Evolutionary conservation across 139 green algal species (phyloP).

Genomic region (Chlamydomonas eustigma): DNA sequence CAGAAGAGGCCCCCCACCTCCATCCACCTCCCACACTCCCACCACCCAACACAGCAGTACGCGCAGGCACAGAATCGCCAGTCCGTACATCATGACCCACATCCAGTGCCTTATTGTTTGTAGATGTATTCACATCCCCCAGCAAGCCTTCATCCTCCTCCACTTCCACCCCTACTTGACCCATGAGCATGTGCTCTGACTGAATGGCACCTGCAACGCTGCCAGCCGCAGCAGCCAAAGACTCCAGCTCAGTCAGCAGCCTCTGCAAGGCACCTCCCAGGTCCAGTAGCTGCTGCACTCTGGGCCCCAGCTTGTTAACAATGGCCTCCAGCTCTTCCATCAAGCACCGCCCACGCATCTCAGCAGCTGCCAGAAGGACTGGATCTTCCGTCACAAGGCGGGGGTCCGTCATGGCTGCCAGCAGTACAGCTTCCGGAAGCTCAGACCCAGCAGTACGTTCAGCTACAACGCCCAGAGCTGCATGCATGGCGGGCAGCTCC

Average conservation of each 20-base stretch:
- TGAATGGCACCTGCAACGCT: constrained; percentile 44
- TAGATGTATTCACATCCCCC: no score
- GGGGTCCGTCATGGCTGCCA: not conserved
- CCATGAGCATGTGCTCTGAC: constrained; percentile 30
- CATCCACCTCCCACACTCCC: not conserved
- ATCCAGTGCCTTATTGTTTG: no score
- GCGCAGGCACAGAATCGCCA: not conserved
- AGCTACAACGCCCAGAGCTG: not conserved
- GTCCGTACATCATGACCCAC: not conserved
- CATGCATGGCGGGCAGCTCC: not conserved
- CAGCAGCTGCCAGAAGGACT: not conserved
- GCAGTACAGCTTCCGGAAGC: not conserved
- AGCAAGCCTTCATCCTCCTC: not conserved
- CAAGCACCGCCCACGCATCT: not conserved
- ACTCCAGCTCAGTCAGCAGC: constrained; percentile 28
- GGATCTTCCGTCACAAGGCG: not conserved
- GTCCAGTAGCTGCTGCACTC: constrained; percentile 3
- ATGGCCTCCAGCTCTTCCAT: not conserved
- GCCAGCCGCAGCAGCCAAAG: constrained; percentile 31
- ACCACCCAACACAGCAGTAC: not conserved
- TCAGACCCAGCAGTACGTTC: not conserved
- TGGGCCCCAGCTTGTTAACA: not conserved
- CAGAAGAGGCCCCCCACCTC: not conserved
- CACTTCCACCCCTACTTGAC: not conserved
- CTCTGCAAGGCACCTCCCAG: constrained; percentile 5